Conservation (phyloP, 352 stramenopile genomes). For the Globisporangium takayamanum region DNA sequence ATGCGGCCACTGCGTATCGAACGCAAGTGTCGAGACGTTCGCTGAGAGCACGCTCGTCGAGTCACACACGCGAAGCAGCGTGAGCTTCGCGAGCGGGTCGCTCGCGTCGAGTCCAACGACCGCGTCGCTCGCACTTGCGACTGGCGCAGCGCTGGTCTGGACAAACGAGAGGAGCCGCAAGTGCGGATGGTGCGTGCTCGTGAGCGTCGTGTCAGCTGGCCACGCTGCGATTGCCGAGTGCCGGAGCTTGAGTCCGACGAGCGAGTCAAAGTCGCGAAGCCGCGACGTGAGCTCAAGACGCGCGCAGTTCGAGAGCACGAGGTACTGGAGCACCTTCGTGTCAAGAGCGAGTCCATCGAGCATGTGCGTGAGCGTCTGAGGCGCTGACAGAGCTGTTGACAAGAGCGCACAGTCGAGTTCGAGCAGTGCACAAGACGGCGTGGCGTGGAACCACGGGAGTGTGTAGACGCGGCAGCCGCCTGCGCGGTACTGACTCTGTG, state of each 20-base stretch:
- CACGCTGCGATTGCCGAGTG: constrained; percentile 1
- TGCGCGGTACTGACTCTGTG: no score
- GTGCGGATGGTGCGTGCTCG: neutral
- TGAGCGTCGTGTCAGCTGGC: neutral
- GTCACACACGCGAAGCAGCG: neutral
- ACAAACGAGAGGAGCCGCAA: constrained; percentile 2
- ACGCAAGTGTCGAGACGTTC: neutral
- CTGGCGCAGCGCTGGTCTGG: neutral
- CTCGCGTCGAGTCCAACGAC: neutral
- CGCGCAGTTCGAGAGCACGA: constrained; percentile 7
- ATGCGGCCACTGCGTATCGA: neutral
- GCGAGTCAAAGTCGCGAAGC: constrained; percentile 2
- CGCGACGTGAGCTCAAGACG: neutral
- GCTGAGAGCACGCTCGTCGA: neutral
- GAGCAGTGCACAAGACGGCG: constrained; percentile 1
- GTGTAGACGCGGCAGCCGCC: constrained; percentile 1
- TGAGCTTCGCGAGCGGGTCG: neutral
- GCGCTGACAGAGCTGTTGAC: neutral
- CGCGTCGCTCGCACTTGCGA: neutral
- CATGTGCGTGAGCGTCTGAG: constrained; percentile 1
- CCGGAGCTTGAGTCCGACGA: constrained; percentile 3
- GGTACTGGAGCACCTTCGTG: neutral
- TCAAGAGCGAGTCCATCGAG: neutral
- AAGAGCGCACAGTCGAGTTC: constrained; percentile 1
- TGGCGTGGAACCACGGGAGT: constrained; percentile 1